Base-by-base conservation (phyloP, 352 stramenopile genomes). In the Pythium rhizo-oryzae region DNA sequence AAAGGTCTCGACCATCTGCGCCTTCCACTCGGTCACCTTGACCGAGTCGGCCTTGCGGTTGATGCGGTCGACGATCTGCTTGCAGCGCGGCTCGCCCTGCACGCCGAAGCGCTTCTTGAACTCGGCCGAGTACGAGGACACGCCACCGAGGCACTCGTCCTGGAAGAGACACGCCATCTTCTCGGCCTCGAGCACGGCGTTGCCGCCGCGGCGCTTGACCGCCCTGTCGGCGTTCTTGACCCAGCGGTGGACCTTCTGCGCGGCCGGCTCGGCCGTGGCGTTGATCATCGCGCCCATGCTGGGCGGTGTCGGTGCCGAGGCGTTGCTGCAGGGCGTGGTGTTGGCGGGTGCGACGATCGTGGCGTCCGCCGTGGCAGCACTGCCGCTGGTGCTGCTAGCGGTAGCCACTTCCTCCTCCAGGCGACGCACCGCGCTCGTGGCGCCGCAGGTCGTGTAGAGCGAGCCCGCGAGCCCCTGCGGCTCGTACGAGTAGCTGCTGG, bases 401-500 rank as follows among this genome's bases (percentile, higher is more conserved):
- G 28, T 33, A 6, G 28, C 28, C 25, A 2, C 51, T 39, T 59
- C 35, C n/a, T 52, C 30, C 16, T 21, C 7, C 1, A 35, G 4
- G 8, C 23, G 33, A 35, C 19, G 35, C 37, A 0, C 6, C 2
- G 50, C 24, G 16, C 3, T 59, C 0, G 59, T 43, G 47, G 35
- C 43, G 16, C 63, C 62, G 23, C 72, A 76, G 19, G 58, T 12
- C 8, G 35, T 69, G 50, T 70, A 79, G 8, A 79, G 43, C 19
- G 28, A 49, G 33, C 33, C 65, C 8, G 69, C 11, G 0, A 71
- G 46, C 8, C 69, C 72, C 35, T 70, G 30, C 3, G 76, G 51
- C n/a, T 77, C 61, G 61, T 75, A 80, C 62, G 69, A 62, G 59
- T 80, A 80, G 54, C 70, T 80, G 70, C 56, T 64, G 2, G 24